Evolutionary conservation across 768 basidiomycete genomes (phyloP).

Genomic region (Lactarius quietus): DNA sequence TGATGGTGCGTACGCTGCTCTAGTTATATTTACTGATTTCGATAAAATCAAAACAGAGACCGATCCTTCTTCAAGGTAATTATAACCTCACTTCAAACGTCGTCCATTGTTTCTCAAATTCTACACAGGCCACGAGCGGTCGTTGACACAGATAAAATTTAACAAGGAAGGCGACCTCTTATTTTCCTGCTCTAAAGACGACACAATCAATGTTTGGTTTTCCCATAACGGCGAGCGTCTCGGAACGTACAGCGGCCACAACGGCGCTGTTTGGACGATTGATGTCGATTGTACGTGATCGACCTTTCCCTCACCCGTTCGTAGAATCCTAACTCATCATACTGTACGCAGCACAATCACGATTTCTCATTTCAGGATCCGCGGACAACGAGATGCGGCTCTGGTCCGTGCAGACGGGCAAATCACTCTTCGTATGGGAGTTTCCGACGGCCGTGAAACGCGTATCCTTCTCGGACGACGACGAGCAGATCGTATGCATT

Average conservation of each 20-base stretch:
- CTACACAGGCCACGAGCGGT: constrained; percentile 87
- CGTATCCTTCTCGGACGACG: constrained; percentile 87
- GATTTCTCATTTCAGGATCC: constrained; percentile 84
- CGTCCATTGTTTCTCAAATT: neutral
- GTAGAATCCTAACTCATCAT: no score
- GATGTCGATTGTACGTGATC: constrained; percentile 82
- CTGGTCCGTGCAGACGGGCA: constrained; percentile 89
- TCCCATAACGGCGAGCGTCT: constrained; percentile 96
- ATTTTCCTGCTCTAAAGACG: constrained; percentile 95
- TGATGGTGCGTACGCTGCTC: neutral
- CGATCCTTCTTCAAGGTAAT: neutral
- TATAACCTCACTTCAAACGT: constrained; percentile 36
- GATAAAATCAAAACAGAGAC: neutral
- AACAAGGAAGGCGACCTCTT: constrained; percentile 96
- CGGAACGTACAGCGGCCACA: constrained; percentile 95
- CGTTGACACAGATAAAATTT: constrained; percentile 97
- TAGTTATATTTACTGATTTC: no score
- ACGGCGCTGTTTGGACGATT: constrained; percentile 95
- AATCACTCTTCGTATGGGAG: constrained; percentile 94
- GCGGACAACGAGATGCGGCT: no score
- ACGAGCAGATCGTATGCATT: no score
- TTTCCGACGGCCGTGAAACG: constrained; percentile 98
- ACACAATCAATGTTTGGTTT: constrained; percentile 94
- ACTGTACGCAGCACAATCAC: constrained; percentile 61
- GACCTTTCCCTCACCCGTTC: neutral